These are phyloP conservation scores for Beauveria medogensis DNA, from an alignment of 2,329 filamentous ascomycete genomes.

Conservation along the genomic window DNA sequence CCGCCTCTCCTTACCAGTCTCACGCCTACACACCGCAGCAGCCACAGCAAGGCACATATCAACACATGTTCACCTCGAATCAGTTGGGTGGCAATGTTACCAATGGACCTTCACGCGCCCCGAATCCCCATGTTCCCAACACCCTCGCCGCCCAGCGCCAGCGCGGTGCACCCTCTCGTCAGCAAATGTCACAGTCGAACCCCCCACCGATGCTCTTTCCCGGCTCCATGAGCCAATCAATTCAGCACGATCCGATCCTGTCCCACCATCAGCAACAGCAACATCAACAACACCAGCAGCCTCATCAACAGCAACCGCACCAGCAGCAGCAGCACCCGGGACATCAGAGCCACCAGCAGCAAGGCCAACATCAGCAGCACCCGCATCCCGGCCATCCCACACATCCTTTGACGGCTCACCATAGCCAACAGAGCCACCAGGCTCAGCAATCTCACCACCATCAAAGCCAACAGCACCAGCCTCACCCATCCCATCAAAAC, in stretches of 20 bases:
- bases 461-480: conserved; percentile 17
- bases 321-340: conserved; percentile 17
- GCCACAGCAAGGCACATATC: conserved; percentile 38
- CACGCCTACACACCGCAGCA: conserved; percentile 47
- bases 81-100: conserved; percentile 39
- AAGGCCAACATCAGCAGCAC: conserved; percentile 21
- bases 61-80: conserved; percentile 44
- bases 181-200: conserved; percentile 33
- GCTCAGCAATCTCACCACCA: conserved; percentile 15
- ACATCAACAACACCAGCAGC: conserved; percentile 17
- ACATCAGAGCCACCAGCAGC: conserved; percentile 19
- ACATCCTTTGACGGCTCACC: conserved; percentile 9
- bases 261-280: conserved; percentile 34
- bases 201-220: conserved; percentile 31
- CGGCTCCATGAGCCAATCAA: conserved; percentile 31
- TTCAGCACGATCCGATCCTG: conserved; percentile 34
- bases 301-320: conserved; percentile 17
- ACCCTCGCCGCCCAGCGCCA: conserved; percentile 35
- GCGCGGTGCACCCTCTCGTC: conserved; percentile 36
- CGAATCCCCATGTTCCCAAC: conserved; percentile 39
- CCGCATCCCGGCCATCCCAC: conserved; percentile 17
- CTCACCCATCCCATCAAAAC: conserved; percentile 13
- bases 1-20: conserved; percentile 47
- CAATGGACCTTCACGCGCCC: conserved; percentile 38
- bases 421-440: conserved; percentile 18